phyloP scores from a whole-genome alignment of 1,284 basidiomycete genomes.

The Ceratobasidium sp. region DNA sequence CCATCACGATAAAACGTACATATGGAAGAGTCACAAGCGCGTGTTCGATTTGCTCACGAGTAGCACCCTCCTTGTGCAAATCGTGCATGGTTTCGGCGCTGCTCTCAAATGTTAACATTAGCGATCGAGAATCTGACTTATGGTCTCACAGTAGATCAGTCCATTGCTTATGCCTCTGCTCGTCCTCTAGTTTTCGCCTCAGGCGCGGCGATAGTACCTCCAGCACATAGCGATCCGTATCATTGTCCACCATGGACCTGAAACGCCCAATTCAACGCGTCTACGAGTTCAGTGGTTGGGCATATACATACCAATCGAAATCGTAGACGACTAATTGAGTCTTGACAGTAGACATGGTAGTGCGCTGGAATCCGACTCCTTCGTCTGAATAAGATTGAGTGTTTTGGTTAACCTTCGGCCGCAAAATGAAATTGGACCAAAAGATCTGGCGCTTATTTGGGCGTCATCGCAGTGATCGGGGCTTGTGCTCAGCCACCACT shows the following conservation, averaged over 20 bases:
- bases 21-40: conserved; percentile 87
- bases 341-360: conserved; percentile 51
- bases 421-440: conserved; percentile 25
- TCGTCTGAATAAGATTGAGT: neutral
- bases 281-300: neutral
- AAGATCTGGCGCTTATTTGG: conserved; percentile 19
- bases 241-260: conserved; percentile 93
- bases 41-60: conserved; percentile 77
- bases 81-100: conserved; percentile 82
- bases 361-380: conserved; percentile 1
- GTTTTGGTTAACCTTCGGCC: neutral
- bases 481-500: conserved; percentile 25
- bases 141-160: conserved; percentile 89
- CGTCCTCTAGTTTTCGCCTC: conserved; percentile 82
- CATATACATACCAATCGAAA: conserved; percentile 88
- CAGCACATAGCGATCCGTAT: conserved; percentile 96
- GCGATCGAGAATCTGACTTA: conserved; percentile 40
- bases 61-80: conserved; percentile 73
- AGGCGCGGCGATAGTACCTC: conserved; percentile 90
- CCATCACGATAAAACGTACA: conserved; percentile 63
- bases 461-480: conserved; percentile 7
- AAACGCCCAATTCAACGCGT: neutral
- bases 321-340: conserved; percentile 93
- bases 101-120: conserved; percentile 19
- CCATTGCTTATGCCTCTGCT: conserved; percentile 75